phyloP scores from a whole-genome alignment of 2,329 filamentous ascomycete species.

The Myriangium duriaei region DNA sequence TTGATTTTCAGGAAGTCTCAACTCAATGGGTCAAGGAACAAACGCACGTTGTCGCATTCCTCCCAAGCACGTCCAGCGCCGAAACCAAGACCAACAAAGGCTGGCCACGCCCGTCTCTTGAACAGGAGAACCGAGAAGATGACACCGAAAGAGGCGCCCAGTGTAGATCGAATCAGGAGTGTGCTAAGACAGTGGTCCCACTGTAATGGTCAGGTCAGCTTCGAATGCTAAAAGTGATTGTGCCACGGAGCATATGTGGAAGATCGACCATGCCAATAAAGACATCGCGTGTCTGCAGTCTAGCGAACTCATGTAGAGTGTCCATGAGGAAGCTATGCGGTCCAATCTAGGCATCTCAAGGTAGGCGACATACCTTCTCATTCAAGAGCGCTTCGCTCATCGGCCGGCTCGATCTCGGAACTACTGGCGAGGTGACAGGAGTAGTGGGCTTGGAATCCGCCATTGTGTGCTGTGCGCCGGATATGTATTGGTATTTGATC shows the following conservation, averaged over 20 bases:
- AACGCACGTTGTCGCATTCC: constrained; percentile 71
- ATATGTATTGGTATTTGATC: not conserved
- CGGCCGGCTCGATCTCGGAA: constrained; percentile 60
- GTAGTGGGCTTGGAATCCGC: constrained; percentile 40
- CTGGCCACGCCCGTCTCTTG: constrained; percentile 95
- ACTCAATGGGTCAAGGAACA: not conserved
- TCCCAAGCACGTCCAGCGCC: constrained; percentile 95
- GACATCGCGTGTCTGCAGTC: too few species aligned
- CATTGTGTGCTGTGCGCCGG: constrained; percentile 33
- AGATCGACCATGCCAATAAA: too few species aligned
- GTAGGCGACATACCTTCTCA: constrained; percentile 92
- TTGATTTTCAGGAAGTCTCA: not conserved
- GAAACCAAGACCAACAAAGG: constrained; percentile 88
- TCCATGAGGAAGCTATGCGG: too few species aligned
- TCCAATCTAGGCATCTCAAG: too few species aligned
- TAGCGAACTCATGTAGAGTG: too few species aligned
- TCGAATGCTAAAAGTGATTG: not conserved
- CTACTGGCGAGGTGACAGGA: constrained; percentile 46
- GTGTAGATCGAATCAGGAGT: constrained; percentile 87
- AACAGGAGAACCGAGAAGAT: constrained; percentile 98
- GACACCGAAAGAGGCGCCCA: constrained; percentile 93
- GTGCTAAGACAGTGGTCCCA: constrained; percentile 99
- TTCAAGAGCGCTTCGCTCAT: constrained; percentile 97
- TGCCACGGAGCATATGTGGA: too few species aligned
- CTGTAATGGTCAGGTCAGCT: constrained; percentile 38